Conservation (phyloP, 225 moss, liverwort and hornwort genomes). For the Bryum argenteum region DNA sequence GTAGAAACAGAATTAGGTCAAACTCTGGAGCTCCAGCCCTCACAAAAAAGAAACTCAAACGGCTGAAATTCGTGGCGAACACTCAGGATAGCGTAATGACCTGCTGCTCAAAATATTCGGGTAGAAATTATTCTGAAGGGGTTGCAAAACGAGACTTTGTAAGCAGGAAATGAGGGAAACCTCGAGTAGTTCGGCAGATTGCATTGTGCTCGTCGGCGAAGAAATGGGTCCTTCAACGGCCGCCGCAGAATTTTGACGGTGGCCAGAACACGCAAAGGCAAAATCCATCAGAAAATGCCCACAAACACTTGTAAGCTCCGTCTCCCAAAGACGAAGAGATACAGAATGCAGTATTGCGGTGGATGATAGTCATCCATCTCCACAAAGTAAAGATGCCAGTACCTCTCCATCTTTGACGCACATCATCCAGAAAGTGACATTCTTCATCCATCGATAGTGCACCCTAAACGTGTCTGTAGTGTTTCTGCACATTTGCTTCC, state of each 20-base stretch:
- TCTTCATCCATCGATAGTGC: too few species aligned
- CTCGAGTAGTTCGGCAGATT: neutral
- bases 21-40: neutral
- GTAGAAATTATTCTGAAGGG: constrained; percentile 5
- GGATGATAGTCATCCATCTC: constrained; percentile 3
- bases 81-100: too few species aligned
- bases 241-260: constrained; percentile 1
- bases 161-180: neutral
- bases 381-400: too few species aligned
- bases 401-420: too few species aligned
- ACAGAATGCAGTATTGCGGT: neutral
- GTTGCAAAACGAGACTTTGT: neutral
- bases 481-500: too few species aligned
- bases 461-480: too few species aligned
- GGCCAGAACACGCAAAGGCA: neutral
- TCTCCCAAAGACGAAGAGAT: neutral
- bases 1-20: constrained; percentile 32
- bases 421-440: too few species aligned
- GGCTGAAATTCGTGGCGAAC: neutral
- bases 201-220: constrained; percentile 16
- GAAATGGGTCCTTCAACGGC: neutral
- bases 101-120: neutral
- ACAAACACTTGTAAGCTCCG: neutral
- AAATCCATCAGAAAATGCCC: constrained; percentile 3
- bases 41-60: constrained; percentile 2